Evolutionary conservation across 2,329 filamentous ascomycete genomes (phyloP).

Genomic region (Colletotrichum paranaense): DNA sequence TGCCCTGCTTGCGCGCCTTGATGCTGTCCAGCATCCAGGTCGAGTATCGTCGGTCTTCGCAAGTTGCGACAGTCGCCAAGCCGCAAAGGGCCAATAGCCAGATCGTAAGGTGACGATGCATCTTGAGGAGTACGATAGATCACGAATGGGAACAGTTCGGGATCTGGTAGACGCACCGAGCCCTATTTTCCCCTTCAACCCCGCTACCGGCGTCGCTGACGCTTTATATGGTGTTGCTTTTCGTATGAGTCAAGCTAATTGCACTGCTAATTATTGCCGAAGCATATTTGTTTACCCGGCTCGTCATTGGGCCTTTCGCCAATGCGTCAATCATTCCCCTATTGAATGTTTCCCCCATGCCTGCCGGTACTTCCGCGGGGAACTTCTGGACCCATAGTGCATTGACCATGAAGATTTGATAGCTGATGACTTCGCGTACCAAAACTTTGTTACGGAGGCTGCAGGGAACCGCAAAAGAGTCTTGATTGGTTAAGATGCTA

Average conservation of each 20-base stretch:
- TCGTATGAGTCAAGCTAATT: not conserved
- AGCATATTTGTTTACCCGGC: not conserved
- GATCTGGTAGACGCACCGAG: not conserved
- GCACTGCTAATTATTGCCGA: not conserved
- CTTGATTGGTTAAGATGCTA: not conserved
- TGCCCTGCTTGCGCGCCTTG: slow-evolving; percentile 39
- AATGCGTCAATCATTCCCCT: not conserved
- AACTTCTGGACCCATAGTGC: not conserved
- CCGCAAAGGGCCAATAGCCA: slow-evolving; percentile 11
- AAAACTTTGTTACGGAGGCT: not conserved
- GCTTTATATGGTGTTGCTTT: not conserved
- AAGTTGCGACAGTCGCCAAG: not conserved
- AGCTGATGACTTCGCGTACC: not conserved
- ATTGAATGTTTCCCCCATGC: not conserved
- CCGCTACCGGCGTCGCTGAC: not conserved
- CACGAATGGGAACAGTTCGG: not conserved
- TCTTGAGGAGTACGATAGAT: not conserved
- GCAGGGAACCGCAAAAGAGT: not conserved
- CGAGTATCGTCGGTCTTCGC: slow-evolving; percentile 33
- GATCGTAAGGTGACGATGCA: not conserved
- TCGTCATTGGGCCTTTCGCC: not conserved
- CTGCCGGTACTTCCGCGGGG: not conserved
- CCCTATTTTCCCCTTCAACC: not conserved
- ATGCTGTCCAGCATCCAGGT: slow-evolving; percentile 41
- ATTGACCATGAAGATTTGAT: not conserved